Percentiles rank a stretch among this genome's conserved stretches.
Conservation (phyloP, 2,329 filamentous ascomycete species). For the Orbilia brochopaga region DNA sequence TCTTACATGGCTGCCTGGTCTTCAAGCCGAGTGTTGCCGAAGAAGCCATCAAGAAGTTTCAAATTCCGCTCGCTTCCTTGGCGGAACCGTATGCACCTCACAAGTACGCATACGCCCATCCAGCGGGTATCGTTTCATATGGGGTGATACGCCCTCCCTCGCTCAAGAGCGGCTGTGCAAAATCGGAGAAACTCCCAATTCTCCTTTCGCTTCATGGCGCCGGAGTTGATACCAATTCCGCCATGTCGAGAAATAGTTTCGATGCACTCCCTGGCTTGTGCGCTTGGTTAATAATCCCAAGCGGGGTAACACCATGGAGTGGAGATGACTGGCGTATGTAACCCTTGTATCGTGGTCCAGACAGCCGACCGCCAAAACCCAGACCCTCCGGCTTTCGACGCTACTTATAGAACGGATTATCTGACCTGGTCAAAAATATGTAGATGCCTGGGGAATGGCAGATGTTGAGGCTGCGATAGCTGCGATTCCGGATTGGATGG, state of each 20-base stretch:
- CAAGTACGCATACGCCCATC: conserved; percentile 52
- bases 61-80: conserved; percentile 17
- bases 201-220: conserved; percentile 65
- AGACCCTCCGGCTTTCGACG: conserved; percentile 1
- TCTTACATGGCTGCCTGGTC: conserved; percentile 7
- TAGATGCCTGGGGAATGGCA: conserved; percentile 64
- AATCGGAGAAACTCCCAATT: conserved; percentile 59
- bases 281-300: conserved; percentile 65
- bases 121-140: conserved; percentile 61
- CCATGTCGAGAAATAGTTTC: conserved; percentile 61
- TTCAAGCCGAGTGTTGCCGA: neutral
- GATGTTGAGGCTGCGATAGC: conserved; percentile 64
- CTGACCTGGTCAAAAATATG: conserved; percentile 6
- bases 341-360: too few species aligned
- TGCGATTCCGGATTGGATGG: conserved; percentile 63
- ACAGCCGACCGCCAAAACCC: too few species aligned
- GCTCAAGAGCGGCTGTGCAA: conserved; percentile 27
- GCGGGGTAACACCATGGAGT: conserved; percentile 66
- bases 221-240: conserved; percentile 64
- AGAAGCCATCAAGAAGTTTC: conserved; percentile 3
- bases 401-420: too few species aligned
- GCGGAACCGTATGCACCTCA: conserved; percentile 47
- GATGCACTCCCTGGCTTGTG: conserved; percentile 63
- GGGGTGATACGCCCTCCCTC: conserved; percentile 66
- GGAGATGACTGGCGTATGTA: conserved; percentile 67